These are phyloP conservation scores for Kodamaea hsintzibuensis DNA, from an alignment of 805 yeast species.

Conservation along the genomic window DNA sequence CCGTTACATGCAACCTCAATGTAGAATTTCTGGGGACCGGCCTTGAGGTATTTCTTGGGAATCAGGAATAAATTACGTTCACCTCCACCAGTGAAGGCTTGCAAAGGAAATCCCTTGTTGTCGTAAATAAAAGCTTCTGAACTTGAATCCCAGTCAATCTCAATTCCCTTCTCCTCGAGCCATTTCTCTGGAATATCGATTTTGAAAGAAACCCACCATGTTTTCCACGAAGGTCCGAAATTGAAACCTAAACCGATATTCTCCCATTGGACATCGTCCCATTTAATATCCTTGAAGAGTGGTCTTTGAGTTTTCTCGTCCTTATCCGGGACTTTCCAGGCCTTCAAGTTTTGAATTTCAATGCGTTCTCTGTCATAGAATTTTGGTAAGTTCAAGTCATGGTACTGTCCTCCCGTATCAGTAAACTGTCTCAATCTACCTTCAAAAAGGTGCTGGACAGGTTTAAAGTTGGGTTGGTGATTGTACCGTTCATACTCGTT, in stretches of 20 bases:
- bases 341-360: conserved; percentile 52
- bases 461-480: conserved; percentile 67
- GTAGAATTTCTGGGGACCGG: conserved; percentile 64
- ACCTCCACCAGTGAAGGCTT: conserved; percentile 85
- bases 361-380: conserved; percentile 67
- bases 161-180: conserved; percentile 52
- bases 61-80: conserved; percentile 74
- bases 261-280: conserved; percentile 48
- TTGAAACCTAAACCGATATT: conserved; percentile 66
- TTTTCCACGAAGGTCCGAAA: conserved; percentile 96
- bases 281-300: conserved; percentile 55
- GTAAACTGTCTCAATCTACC: conserved; percentile 75
- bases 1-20: conserved; percentile 93
- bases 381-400: conserved; percentile 71
- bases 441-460: conserved; percentile 72
- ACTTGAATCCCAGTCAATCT: conserved; percentile 81
- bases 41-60: conserved; percentile 46
- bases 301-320: conserved; percentile 57
- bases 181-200: conserved; percentile 65
- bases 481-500: conserved; percentile 14
- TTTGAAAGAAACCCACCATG: conserved; percentile 85
- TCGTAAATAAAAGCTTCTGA: conserved; percentile 84
- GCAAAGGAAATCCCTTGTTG: conserved; percentile 65
- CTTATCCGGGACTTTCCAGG: conserved; percentile 67
- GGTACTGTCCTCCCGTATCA: conserved; percentile 71